Base-by-base conservation (phyloP, 805 yeast species). In the Wickerhamomyces kurtzmanii region DNA sequence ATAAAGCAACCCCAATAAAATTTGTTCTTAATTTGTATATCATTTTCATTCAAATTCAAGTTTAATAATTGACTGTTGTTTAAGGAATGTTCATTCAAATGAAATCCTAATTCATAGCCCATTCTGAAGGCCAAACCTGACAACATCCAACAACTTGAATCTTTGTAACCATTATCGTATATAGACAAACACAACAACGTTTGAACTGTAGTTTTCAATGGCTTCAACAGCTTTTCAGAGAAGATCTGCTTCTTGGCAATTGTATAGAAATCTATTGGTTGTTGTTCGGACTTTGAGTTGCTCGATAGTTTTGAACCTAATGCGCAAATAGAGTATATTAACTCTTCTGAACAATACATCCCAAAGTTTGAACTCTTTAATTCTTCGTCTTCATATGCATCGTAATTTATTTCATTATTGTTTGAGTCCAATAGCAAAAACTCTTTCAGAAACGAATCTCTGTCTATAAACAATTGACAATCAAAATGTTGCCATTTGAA, bases 131-230 rank as follows among this genome's bases (percentile, higher is more conserved):
- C 19, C 6, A 23, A 15, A 14, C 19, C 19, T 7, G 26, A 23
- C 18, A 23, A 23, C 3, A 23, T 15, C 26, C 26, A 23, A n/a
- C 26, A 23, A 16, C 7, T 23, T 23, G 15, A 6, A 16, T 23
- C 26, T 15, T 15, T 23, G 16, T 23, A 23, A n/a, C 26, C 26
- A 23, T 23, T 23, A 16, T 23, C 26, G 16, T 23, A 23, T 5
- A 13, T 15, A 11, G 18, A 15, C 11, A 23, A n/a, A 15, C 18
- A 23, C 15, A 23, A 12, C 11, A 23, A 23, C 6, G 26, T 19
- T n/a, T 23, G 26, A 14, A 23, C n/a, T 15, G 26, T 23, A 5
- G 13, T 15, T 5, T 15, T 23, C 6, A 19, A 8, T 6, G 26
- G 26, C 10, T 23, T 19, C 9, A 15, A 15, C 7, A 23, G 15